These are phyloP conservation scores for Trypanosoma rangeli DNA, from an alignment of 208 protist species.

Conservation along the genomic window DNA sequence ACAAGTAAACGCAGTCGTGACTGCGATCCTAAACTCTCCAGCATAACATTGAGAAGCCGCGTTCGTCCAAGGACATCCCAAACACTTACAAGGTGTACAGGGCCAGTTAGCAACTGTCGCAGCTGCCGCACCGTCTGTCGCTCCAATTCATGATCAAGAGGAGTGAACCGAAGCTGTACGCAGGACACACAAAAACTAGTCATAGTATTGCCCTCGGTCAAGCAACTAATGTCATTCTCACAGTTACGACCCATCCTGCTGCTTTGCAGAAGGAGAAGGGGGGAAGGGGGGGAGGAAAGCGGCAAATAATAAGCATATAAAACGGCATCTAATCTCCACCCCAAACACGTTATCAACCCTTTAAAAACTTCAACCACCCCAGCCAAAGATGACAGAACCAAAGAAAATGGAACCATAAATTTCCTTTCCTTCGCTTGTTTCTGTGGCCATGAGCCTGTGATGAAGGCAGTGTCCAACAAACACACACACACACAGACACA, in stretches of 20 bases:
- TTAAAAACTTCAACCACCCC: too few species aligned
- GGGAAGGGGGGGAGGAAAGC: neutral
- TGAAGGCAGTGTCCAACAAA: too few species aligned
- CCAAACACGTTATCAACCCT: too few species aligned
- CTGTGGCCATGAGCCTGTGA: too few species aligned
- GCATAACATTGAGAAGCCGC: constrained; percentile 11
- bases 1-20: constrained; percentile 7
- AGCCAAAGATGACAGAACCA: too few species aligned
- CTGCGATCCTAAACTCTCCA: constrained; percentile 17
- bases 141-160: constrained; percentile 13
- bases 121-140: constrained; percentile 15
- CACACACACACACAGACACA: neutral
- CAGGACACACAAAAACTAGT: constrained; percentile 6
- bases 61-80: constrained; percentile 21
- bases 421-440: too few species aligned
- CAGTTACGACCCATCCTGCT: constrained; percentile 17
- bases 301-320: neutral
- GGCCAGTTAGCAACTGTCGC: constrained; percentile 1
- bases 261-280: constrained; percentile 10
- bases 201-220: constrained; percentile 3
- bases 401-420: too few species aligned
- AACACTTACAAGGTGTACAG: constrained; percentile 3
- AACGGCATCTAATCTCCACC: neutral
- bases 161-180: constrained; percentile 7
- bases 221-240: neutral